Percentiles rank a stretch among this genome's conserved stretches.
These are phyloP conservation scores for Beauveria scarabaeidicola DNA, from an alignment of 2,329 filamentous ascomycete species.

Conservation along the genomic window DNA sequence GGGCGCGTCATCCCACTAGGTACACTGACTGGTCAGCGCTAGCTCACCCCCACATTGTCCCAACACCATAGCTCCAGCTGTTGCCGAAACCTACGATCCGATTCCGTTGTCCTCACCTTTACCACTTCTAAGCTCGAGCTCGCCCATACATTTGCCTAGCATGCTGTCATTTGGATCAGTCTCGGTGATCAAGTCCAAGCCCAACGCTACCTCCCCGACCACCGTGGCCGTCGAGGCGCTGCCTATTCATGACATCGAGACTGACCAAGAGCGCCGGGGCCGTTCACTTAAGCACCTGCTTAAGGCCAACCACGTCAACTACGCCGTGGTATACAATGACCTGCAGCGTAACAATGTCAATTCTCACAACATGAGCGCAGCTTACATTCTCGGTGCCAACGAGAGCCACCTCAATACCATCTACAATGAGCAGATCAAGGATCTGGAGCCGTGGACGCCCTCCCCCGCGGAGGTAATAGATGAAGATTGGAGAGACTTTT, in stretches of 20 bases:
- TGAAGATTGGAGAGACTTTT: constrained; percentile 77
- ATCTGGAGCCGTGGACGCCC: constrained; percentile 71
- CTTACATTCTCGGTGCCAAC: constrained; percentile 75
- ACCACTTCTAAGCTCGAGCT: background rate
- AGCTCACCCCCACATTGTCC: constrained; percentile 4
- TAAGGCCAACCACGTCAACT: constrained; percentile 84
- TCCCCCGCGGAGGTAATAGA: constrained; percentile 77
- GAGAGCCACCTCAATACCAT: constrained; percentile 65
- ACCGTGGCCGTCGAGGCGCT: constrained; percentile 38
- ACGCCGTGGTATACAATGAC: constrained; percentile 72
- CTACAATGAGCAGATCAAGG: constrained; percentile 67
- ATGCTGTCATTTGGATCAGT: constrained; percentile 26
- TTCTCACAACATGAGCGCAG: constrained; percentile 72
- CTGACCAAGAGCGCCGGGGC: constrained; percentile 65
- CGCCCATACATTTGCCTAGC: constrained; percentile 21
- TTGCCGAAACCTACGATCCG: background rate
- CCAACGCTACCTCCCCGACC: background rate
- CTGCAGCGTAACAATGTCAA: constrained; percentile 74
- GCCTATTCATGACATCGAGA: constrained; percentile 71
- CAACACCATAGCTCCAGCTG: background rate
- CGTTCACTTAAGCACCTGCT: constrained; percentile 84
- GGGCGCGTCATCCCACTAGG: constrained; percentile 6
- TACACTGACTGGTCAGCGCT: background rate
- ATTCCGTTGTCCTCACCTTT: background rate
- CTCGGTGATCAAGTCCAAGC: background rate